phyloP scores from a whole-genome alignment of 495 filamentous ascomycete species.

The Amorphotheca resinae region DNA sequence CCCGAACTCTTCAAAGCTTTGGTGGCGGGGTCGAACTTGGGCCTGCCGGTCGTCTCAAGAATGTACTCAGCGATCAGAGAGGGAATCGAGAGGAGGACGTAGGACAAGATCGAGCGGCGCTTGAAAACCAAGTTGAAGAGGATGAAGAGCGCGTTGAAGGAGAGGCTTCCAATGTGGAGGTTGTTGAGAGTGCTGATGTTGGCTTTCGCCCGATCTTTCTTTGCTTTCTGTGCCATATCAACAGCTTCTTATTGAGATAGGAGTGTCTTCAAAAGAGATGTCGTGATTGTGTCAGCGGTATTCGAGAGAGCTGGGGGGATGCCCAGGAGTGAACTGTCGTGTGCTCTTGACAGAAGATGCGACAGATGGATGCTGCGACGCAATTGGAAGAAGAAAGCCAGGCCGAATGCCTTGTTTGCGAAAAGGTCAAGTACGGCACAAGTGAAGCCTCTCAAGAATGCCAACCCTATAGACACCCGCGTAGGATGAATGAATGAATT shows the following conservation, averaged over 20 bases:
- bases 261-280: too few species aligned
- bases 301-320: too few species aligned
- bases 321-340: too few species aligned
- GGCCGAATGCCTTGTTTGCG: too few species aligned
- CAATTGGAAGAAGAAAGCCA: too few species aligned
- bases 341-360: too few species aligned
- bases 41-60: constrained; percentile 72
- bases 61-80: constrained; percentile 67
- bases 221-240: constrained; percentile 72
- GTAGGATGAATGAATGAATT: too few species aligned
- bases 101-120: constrained; percentile 54
- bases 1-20: constrained; percentile 62
- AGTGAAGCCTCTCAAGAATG: too few species aligned
- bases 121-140: constrained; percentile 48
- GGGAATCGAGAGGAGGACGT: constrained; percentile 59
- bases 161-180: constrained; percentile 61
- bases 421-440: too few species aligned
- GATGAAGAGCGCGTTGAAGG: constrained; percentile 61
- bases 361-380: too few species aligned
- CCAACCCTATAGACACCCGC: too few species aligned
- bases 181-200: constrained; percentile 64
- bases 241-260: not conserved
- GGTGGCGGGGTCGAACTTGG: constrained; percentile 47
- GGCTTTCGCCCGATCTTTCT: constrained; percentile 76
- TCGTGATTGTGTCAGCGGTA: too few species aligned